Evolutionary conservation across 2,329 filamentous ascomycete species (phyloP).

Genomic region (Myrmaecium sp.): DNA sequence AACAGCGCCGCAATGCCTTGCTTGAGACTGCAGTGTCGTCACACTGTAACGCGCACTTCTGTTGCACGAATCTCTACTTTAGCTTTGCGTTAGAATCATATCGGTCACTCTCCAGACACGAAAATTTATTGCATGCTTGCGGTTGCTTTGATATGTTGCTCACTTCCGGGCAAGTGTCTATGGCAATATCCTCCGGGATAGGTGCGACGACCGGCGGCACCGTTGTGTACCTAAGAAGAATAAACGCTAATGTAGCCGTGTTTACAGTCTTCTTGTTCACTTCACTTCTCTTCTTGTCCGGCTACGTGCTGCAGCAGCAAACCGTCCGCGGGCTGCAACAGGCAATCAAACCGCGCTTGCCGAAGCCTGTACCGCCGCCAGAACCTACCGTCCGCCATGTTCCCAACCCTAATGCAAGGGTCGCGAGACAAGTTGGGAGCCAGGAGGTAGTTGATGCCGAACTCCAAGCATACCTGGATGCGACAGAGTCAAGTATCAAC

Average conservation of each 20-base stretch:
- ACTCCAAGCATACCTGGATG: too few relatives aligned
- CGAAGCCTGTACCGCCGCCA: constrained; percentile 19
- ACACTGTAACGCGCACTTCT: too few relatives aligned
- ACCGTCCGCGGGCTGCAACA: constrained; percentile 62
- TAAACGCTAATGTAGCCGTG: background rate
- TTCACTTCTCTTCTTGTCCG: constrained; percentile 66
- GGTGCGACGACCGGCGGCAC: constrained; percentile 28
- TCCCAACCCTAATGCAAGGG: constrained; percentile 3
- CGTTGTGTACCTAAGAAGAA: constrained; percentile 1
- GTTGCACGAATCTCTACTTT: too few relatives aligned
- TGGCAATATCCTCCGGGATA: constrained; percentile 45
- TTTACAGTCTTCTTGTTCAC: constrained; percentile 55
- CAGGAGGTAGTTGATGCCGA: too few relatives aligned
- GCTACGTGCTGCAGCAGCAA: constrained; percentile 75
- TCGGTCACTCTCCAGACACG: too few relatives aligned
- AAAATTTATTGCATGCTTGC: background rate
- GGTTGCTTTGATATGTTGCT: constrained; percentile 35
- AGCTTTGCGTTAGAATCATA: too few relatives aligned
- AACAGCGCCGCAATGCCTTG: too few relatives aligned
- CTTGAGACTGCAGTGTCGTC: too few relatives aligned
- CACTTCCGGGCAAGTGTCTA: constrained; percentile 52
- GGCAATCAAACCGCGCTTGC: constrained; percentile 44
- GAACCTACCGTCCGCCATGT: constrained; percentile 11
- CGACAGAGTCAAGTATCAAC: constrained; percentile 17
- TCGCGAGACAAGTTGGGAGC: constrained; percentile 2